Base-by-base conservation (phyloP, 2,329 filamentous ascomycete species). In the Aspergillus ochraceus region DNA sequence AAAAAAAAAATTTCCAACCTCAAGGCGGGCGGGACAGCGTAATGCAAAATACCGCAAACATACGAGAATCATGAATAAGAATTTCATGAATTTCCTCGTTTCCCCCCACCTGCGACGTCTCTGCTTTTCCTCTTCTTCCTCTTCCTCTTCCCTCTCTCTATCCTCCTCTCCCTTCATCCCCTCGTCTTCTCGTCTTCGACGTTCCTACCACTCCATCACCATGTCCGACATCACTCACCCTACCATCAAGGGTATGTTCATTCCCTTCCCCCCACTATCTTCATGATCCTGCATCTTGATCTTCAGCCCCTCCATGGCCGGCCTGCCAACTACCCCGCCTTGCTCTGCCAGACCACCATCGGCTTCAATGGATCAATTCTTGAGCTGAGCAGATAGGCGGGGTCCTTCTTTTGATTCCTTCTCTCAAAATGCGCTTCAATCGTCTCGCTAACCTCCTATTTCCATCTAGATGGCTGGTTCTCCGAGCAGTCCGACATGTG, bases 401-500 rank as follows among this genome's bases (percentile, higher is more conserved):
- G 46, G 39, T 30, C 14, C 20, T 6, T 42, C 32, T 24, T 36
- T 20, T 54, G n/a, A 22, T 36, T 8, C 52, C 8, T 9, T 5
- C 36, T 52, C 30, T 29, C 42, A 22, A 5, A 32, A 22, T 50
- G 29, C 20, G 19, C 24, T 55, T 26, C 39, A 29, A 42, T 51
- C 10, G 39, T 20, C 46, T 49, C 46, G 45, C 61, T 55, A 61
- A 67, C 36, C 20, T 50, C 52, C 52, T 39, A 58, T 54, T 22
- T 55, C 14, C 36, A 50, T 60, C 17, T 70, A 97, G 95, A 98
- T 97, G 95, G 94, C 83, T 99, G 95, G 95, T 99, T 99, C 90
- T 91, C 92, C 80, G 95, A 99, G 84, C 93, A 97, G 82, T 96
- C 91, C 71, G 84, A 95, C 76, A 98, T 99, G 94, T 99, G 95